A percentile compares a stretch with the other conserved stretches of the same genome.
Conservation (phyloP, 495 filamentous ascomycete genomes). For the Monascus purpureus region DNA sequence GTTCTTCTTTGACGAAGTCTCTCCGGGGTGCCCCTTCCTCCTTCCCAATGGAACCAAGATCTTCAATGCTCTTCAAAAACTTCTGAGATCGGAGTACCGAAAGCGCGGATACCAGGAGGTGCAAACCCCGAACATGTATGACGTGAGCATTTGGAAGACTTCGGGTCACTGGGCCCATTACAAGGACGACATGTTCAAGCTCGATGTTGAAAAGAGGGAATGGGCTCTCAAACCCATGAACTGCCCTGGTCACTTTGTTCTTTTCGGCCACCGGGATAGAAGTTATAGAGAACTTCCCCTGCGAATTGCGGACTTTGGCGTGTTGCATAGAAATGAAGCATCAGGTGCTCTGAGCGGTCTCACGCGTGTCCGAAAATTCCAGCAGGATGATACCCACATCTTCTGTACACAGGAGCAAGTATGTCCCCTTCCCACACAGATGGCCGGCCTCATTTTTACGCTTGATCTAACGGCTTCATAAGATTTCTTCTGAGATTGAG, state of each 20-base stretch:
- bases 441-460: neutral
- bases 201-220: slow-evolving; percentile 80
- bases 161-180: slow-evolving; percentile 95
- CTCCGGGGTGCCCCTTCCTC: slow-evolving; percentile 86
- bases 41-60: slow-evolving; percentile 86
- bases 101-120: slow-evolving; percentile 91
- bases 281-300: slow-evolving; percentile 83
- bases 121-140: slow-evolving; percentile 92
- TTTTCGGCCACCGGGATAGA: slow-evolving; percentile 64
- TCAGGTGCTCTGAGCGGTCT: slow-evolving; percentile 83
- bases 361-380: slow-evolving; percentile 82
- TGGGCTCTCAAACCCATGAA: slow-evolving; percentile 91
- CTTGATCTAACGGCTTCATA: slow-evolving; percentile 6
- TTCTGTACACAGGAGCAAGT: slow-evolving; percentile 72
- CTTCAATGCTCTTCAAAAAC: slow-evolving; percentile 71
- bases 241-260: slow-evolving; percentile 74
- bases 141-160: slow-evolving; percentile 77
- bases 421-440: too few species aligned
- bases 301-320: slow-evolving; percentile 87
- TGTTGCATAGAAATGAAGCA: slow-evolving; percentile 87
- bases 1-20: slow-evolving; percentile 88
- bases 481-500: slow-evolving; percentile 71
- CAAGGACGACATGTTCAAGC: slow-evolving; percentile 90
- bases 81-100: slow-evolving; percentile 79
- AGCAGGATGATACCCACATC: slow-evolving; percentile 92